phyloP scores from a whole-genome alignment of 495 filamentous ascomycete genomes.

The Lepraria neglecta region DNA sequence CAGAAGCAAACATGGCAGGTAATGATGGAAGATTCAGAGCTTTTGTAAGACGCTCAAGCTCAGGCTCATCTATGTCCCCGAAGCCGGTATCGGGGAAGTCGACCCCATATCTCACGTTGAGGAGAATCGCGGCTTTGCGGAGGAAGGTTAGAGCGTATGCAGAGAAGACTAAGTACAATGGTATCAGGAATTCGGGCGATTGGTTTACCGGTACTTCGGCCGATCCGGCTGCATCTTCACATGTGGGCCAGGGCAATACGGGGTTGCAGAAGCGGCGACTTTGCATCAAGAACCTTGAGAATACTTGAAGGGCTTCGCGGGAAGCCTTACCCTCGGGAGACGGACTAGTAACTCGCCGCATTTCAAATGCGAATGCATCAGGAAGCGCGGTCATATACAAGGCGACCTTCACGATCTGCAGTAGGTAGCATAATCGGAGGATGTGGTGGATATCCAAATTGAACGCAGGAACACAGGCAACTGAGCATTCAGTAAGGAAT shows the following conservation, averaged over 20 bases:
- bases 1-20: slow-evolving; percentile 63
- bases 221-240: neutral
- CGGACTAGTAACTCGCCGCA: slow-evolving; percentile 27
- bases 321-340: neutral
- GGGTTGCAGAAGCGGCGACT: slow-evolving; percentile 10
- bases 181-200: slow-evolving; percentile 2
- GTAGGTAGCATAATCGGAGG: slow-evolving; percentile 82
- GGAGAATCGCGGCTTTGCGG: slow-evolving; percentile 73
- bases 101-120: slow-evolving; percentile 82
- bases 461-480: slow-evolving; percentile 65
- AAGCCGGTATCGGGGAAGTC: slow-evolving; percentile 74
- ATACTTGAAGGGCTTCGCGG: slow-evolving; percentile 6
- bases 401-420: slow-evolving; percentile 79
- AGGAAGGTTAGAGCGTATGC: slow-evolving; percentile 87
- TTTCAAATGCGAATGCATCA: slow-evolving; percentile 34
- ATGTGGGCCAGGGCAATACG: neutral
- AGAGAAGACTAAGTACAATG: slow-evolving; percentile 38
- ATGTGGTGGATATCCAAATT: slow-evolving; percentile 73
- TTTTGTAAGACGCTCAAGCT: slow-evolving; percentile 75
- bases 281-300: slow-evolving; percentile 13
- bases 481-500: slow-evolving; percentile 70
- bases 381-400: slow-evolving; percentile 43
- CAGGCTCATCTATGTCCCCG: slow-evolving; percentile 57
- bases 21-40: slow-evolving; percentile 68
- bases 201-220: neutral